Percentiles rank a stretch among this genome's conserved stretches.
Evolutionary conservation across 352 stramenopile genomes (phyloP).

Genomic region (Ophiocytium majus): DNA sequence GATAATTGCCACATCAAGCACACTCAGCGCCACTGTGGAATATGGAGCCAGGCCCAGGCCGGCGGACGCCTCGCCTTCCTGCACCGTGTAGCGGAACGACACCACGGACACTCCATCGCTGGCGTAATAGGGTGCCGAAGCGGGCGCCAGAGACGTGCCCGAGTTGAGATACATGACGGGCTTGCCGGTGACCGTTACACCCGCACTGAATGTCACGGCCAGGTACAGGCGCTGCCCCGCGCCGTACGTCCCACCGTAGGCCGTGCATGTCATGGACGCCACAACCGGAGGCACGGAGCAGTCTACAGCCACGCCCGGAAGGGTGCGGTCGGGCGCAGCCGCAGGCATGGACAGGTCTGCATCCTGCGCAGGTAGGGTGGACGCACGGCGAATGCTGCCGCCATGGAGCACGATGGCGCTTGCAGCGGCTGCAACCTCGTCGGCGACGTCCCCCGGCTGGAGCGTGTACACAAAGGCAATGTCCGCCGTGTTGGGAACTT

Average conservation of each 20-base stretch:
- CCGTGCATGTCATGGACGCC: constrained; percentile 24
- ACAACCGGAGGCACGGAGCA: constrained; percentile 43
- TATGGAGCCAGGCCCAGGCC: not conserved
- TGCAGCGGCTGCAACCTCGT: constrained; percentile 27
- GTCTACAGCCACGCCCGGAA: constrained; percentile 32
- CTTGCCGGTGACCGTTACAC: not conserved
- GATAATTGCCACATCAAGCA: not conserved
- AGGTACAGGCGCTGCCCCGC: constrained; percentile 52
- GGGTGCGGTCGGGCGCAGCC: not conserved
- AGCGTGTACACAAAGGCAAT: constrained; percentile 45
- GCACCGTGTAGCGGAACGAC: constrained; percentile 4
- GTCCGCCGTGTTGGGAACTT: constrained; percentile 32
- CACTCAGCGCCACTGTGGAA: not conserved
- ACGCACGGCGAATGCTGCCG: constrained; percentile 35
- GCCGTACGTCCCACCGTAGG: constrained; percentile 49
- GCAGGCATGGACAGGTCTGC: constrained; percentile 18
- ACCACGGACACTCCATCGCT: not conserved
- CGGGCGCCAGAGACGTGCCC: not conserved
- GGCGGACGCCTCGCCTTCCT: not conserved
- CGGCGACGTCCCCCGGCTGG: constrained; percentile 29
- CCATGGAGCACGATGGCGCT: constrained; percentile 36
- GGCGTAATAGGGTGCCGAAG: not conserved
- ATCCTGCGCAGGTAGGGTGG: constrained; percentile 37
- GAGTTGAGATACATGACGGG: constrained; percentile 15
- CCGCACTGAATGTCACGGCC: constrained; percentile 10